Evolutionary conservation across 352 stramenopile genomes (phyloP).

Genomic region (Phytophthora pinifolia): DNA sequence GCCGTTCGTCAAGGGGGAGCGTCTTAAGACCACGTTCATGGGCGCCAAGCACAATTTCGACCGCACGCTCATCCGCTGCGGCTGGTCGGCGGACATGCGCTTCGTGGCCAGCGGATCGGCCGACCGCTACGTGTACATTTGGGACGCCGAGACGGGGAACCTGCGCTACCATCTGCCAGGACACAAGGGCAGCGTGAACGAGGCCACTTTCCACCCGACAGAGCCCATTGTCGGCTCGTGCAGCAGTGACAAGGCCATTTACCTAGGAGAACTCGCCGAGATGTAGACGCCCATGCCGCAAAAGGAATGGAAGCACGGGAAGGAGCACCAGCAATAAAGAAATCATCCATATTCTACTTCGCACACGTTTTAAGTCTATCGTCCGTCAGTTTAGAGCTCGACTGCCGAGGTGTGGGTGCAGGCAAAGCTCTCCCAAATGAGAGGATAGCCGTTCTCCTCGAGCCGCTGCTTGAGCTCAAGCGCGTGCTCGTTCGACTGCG

Average conservation of each 20-base stretch:
- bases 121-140: conserved; percentile 94
- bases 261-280: conserved; percentile 73
- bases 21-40: conserved; percentile 60
- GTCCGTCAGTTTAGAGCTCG: conserved; percentile 26
- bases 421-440: conserved; percentile 75
- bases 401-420: conserved; percentile 22
- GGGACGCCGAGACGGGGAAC: conserved; percentile 90
- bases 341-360: conserved; percentile 37
- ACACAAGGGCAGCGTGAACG: conserved; percentile 94
- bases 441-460: conserved; percentile 84
- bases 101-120: conserved; percentile 89
- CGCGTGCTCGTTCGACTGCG: conserved; percentile 92
- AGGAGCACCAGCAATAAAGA: conserved; percentile 15
- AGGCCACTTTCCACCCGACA: conserved; percentile 89
- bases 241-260: conserved; percentile 87
- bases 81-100: conserved; percentile 89
- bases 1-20: conserved; percentile 75
- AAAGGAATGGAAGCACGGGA: conserved; percentile 1
- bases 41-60: conserved; percentile 93
- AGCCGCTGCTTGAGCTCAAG: conserved; percentile 87
- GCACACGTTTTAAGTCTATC: conserved; percentile 19
- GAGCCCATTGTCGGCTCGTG: conserved; percentile 87
- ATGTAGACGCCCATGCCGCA: conserved; percentile 27
- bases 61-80: conserved; percentile 91
- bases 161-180: conserved; percentile 93